Percentiles rank a stretch among this genome's conserved stretches.
Conservation (phyloP, 768 basidiomycete genomes). For the Gloeopeniophorella convolvens region DNA sequence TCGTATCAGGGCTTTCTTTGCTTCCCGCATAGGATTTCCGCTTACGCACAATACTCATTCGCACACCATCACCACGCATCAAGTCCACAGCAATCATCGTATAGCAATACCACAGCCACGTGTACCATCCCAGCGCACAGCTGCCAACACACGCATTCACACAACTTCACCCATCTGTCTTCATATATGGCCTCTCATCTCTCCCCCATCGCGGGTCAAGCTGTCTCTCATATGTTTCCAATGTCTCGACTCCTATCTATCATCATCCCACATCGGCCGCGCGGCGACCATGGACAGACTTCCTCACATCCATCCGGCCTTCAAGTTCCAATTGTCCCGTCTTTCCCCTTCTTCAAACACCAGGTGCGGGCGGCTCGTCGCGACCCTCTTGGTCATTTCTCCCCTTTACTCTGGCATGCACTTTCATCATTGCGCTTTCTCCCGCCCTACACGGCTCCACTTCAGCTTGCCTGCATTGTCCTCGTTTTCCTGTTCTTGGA, state of each 20-base stretch:
- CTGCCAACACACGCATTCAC: constrained; percentile 7
- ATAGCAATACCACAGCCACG: constrained; percentile 9
- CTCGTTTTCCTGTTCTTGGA: too few relatives aligned
- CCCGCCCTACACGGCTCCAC: too few relatives aligned
- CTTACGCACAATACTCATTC: neutral
- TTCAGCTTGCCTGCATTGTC: too few relatives aligned
- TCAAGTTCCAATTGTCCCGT: too few relatives aligned
- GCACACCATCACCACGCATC: constrained; percentile 1
- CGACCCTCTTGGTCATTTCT: neutral
- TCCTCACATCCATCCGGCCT: neutral
- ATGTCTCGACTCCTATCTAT: neutral
- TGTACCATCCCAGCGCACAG: constrained; percentile 11
- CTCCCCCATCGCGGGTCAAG: neutral
- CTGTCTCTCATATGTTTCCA: constrained; percentile 2
- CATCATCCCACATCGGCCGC: neutral
- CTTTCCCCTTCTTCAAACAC: too few relatives aligned
- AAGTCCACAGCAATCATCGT: neutral
- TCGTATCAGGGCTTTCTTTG: neutral
- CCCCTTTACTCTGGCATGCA: neutral
- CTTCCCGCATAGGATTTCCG: neutral
- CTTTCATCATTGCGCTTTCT: too few relatives aligned
- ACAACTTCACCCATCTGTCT: constrained; percentile 12
- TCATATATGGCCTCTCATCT: constrained; percentile 3
- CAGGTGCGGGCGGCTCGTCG: neutral
- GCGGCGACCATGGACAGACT: neutral